phyloP scores from a whole-genome alignment of 441 rosid genomes.

The Daphne laureola region DNA sequence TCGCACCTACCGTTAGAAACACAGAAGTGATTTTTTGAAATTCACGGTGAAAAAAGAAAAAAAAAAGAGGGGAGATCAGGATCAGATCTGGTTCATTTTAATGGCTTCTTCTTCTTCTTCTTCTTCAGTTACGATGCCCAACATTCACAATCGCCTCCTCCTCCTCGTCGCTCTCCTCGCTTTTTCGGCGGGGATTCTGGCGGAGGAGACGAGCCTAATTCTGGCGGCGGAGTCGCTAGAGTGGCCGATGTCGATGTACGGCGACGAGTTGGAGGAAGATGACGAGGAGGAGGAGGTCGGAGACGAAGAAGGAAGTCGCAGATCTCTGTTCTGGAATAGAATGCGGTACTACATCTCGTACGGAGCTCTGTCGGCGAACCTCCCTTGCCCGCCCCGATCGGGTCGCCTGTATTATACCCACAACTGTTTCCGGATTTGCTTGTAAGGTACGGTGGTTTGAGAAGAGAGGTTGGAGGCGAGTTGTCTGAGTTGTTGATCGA shows the following conservation, averaged over 20 bases:
- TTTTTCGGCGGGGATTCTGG: slow-evolving; percentile 5
- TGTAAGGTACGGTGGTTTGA: too few relatives aligned
- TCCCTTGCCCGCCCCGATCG: slow-evolving; percentile 88
- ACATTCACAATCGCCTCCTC: slow-evolving; percentile 11
- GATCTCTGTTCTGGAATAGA: slow-evolving; percentile 67
- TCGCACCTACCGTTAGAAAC: too few relatives aligned
- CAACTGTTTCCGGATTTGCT: slow-evolving; percentile 63
- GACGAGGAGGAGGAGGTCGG: slow-evolving; percentile 18
- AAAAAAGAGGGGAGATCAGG: too few relatives aligned
- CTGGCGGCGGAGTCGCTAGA: slow-evolving; percentile 33
- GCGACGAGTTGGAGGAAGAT: slow-evolving; percentile 3
- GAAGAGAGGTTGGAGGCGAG: too few relatives aligned
- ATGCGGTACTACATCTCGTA: slow-evolving; percentile 71
- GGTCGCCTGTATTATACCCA: slow-evolving; percentile 90
- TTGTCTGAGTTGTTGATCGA: too few relatives aligned
- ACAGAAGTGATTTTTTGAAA: too few relatives aligned
- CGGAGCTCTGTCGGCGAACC: slow-evolving; percentile 75
- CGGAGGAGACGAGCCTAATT: slow-evolving; percentile 31
- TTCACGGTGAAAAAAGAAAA: too few relatives aligned
- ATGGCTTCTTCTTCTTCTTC: slow-evolving; percentile 23
- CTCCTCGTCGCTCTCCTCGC: slow-evolving; percentile 12
- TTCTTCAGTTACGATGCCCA: slow-evolving; percentile 18
- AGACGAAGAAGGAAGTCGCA: slow-evolving; percentile 28
- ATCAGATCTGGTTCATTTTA: too few relatives aligned
- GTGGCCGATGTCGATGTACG: slow-evolving; percentile 49